phyloP scores from a whole-genome alignment of 306 rosid species.

The Sicyos edulis region DNA sequence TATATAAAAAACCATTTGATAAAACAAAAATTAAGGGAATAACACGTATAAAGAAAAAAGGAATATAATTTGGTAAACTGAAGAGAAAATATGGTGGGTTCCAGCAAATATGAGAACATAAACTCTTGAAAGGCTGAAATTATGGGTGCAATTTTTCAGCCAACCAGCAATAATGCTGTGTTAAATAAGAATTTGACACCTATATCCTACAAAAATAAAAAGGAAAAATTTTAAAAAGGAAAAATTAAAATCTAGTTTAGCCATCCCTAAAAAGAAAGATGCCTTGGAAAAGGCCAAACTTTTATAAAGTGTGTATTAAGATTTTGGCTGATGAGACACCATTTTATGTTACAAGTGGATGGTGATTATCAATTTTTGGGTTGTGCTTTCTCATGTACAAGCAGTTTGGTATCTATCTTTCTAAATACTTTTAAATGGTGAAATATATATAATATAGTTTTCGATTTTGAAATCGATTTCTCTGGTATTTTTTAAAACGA shows the following conservation, averaged over 20 bases:
- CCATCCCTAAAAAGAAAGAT: neutral
- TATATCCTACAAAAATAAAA: neutral
- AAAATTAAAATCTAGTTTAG: neutral
- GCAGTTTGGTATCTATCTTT: too few relatives aligned
- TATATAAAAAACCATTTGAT: neutral
- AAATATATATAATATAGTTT: too few relatives aligned
- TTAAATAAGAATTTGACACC: neutral
- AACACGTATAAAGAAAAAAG: neutral
- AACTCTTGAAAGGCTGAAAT: conserved; percentile 1
- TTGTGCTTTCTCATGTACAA: too few relatives aligned
- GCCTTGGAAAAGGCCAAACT: neutral
- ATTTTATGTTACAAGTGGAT: too few relatives aligned
- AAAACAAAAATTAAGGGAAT: neutral
- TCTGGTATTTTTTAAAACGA: too few relatives aligned
- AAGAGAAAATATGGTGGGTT: neutral
- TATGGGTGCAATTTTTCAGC: neutral
- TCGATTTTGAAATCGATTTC: too few relatives aligned
- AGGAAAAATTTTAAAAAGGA: too few relatives aligned
- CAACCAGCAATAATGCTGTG: neutral
- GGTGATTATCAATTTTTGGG: too few relatives aligned
- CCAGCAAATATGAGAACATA: conserved; percentile 3
- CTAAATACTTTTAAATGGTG: too few relatives aligned
- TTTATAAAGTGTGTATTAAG: neutral
- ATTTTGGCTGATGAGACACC: too few relatives aligned
- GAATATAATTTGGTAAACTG: conserved; percentile 6